Percentiles rank a stretch among this genome's conserved stretches.
These are phyloP conservation scores for Fonsecaea erecta DNA, from an alignment of 2,329 filamentous ascomycete genomes.

Conservation along the genomic window DNA sequence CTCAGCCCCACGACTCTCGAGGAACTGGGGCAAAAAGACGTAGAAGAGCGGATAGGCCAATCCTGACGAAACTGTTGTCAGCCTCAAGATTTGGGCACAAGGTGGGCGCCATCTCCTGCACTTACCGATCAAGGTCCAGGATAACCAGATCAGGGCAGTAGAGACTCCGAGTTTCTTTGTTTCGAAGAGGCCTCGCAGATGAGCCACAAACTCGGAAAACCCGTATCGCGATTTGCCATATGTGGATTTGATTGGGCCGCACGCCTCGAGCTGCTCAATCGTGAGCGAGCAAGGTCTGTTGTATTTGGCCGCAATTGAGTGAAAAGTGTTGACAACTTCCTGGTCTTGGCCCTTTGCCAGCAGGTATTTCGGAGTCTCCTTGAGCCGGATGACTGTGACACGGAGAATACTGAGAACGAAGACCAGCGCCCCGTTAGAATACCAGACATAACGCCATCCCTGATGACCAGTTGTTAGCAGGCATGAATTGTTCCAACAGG, in stretches of 20 bases:
- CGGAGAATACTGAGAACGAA: slow-evolving; percentile 72
- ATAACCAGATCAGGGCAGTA: slow-evolving; percentile 64
- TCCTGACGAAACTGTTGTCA: slow-evolving; percentile 6
- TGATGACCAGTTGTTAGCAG: slow-evolving; percentile 37
- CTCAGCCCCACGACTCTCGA: slow-evolving; percentile 64
- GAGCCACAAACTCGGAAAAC: slow-evolving; percentile 42
- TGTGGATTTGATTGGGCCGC: slow-evolving; percentile 43
- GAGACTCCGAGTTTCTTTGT: slow-evolving; percentile 62
- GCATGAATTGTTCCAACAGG: background rate
- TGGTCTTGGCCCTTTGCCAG: slow-evolving; percentile 74
- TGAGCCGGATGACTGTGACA: slow-evolving; percentile 71
- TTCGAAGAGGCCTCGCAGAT: slow-evolving; percentile 70
- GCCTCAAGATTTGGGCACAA: background rate
- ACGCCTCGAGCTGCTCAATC: slow-evolving; percentile 54
- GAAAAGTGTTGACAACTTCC: slow-evolving; percentile 69
- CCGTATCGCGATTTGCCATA: slow-evolving; percentile 44
- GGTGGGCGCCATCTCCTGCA: background rate
- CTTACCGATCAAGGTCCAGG: slow-evolving; percentile 71
- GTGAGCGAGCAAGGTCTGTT: slow-evolving; percentile 59
- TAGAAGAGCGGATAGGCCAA: slow-evolving; percentile 73
- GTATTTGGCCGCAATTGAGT: slow-evolving; percentile 60
- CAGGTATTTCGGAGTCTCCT: slow-evolving; percentile 75
- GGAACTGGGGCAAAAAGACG: slow-evolving; percentile 62
- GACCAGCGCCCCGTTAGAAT: slow-evolving; percentile 70
- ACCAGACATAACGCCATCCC: slow-evolving; percentile 77